Conservation (phyloP, 2,329 filamentous ascomycete genomes). For the Phaeosphaeria sp. region DNA sequence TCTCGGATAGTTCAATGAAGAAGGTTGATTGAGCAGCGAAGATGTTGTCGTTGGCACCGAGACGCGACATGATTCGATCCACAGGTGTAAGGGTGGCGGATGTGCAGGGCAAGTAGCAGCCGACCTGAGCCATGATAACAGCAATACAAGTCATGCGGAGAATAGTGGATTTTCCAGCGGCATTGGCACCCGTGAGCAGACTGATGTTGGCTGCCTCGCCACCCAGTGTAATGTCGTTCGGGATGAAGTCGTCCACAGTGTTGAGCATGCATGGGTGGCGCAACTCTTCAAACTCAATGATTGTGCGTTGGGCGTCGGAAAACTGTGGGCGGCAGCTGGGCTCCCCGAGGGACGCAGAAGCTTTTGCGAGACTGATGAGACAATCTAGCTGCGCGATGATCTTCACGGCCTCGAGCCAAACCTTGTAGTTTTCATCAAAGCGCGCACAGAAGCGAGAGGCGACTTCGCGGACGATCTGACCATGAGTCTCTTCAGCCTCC, state of each 20-base stretch:
- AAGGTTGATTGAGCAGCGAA: constrained; percentile 98
- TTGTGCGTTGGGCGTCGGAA: constrained; percentile 80
- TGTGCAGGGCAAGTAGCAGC: constrained; percentile 85
- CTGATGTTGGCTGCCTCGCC: constrained; percentile 83
- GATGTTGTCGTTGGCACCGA: constrained; percentile 98
- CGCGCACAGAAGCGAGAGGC: constrained; percentile 81
- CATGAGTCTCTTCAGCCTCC: constrained; percentile 92
- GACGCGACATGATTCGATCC: constrained; percentile 97
- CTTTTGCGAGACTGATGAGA: constrained; percentile 88
- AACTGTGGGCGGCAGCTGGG: constrained; percentile 91
- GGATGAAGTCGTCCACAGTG: constrained; percentile 91
- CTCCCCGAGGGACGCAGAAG: constrained; percentile 81
- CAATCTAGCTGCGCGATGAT: constrained; percentile 94
- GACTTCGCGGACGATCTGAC: constrained; percentile 88
- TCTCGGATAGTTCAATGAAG: constrained; percentile 96
- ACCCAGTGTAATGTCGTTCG: constrained; percentile 89
- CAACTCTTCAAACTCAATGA: constrained; percentile 90
- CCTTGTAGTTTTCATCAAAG: constrained; percentile 85
- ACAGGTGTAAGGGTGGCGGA: constrained; percentile 86
- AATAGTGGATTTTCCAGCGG: constrained; percentile 95
- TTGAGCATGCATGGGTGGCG: constrained; percentile 94
- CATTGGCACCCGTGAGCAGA: constrained; percentile 92
- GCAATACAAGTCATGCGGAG: constrained; percentile 96
- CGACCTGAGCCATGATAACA: constrained; percentile 96
- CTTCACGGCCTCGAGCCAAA: constrained; percentile 88